phyloP scores from a whole-genome alignment of 148 eudicot genomes.

The Chenopodium formosanum region DNA sequence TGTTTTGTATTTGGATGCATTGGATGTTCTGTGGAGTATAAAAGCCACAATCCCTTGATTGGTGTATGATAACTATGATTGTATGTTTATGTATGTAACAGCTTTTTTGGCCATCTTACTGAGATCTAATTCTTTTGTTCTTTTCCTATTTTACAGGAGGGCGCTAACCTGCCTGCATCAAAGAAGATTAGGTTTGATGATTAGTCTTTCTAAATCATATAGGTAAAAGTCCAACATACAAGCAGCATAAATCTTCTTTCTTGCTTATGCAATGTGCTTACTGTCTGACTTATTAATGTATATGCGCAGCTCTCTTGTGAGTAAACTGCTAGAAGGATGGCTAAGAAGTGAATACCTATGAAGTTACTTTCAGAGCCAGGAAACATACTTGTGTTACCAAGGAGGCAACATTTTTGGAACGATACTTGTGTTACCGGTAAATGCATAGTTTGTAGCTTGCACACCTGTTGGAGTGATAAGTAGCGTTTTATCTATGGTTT shows the following conservation, averaged over 20 bases:
- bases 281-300: not conserved
- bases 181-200: slow-evolving; percentile 42
- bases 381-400: not conserved
- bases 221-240: not conserved
- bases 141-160: slow-evolving; percentile 29
- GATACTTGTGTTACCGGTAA: too few species aligned
- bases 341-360: not conserved
- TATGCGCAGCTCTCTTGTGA: not conserved
- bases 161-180: slow-evolving; percentile 32
- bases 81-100: not conserved
- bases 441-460: not conserved
- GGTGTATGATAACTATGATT: not conserved
- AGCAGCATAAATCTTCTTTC: not conserved
- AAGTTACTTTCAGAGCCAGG: not conserved
- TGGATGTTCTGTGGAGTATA: not conserved
- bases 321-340: not conserved
- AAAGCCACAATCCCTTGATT: not conserved
- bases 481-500: not conserved
- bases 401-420: not conserved
- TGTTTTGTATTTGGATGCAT: not conserved
- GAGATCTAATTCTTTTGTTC: not conserved
- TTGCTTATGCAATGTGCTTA: not conserved
- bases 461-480: not conserved
- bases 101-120: too few species aligned
- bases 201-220: not conserved